A percentile compares a stretch with the other conserved stretches of the same genome.
phyloP scores from a whole-genome alignment of 805 yeast species.

The Lipomyces yamadae region DNA sequence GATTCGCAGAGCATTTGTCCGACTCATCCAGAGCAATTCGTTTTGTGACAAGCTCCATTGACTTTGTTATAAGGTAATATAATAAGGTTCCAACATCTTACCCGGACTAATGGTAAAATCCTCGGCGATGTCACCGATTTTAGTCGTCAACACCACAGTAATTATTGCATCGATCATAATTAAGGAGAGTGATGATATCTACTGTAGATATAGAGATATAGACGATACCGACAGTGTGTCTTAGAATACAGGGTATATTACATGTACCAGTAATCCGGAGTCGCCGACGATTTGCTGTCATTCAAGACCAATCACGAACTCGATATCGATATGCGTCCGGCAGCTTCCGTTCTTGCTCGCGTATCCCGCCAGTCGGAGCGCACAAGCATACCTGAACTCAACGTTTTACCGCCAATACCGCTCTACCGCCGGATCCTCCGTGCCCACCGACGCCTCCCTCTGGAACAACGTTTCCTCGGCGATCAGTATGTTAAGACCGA shows the following conservation, averaged over 20 bases:
- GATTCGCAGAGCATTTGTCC: no score
- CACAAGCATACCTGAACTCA: conserved; percentile 46
- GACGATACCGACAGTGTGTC: not conserved
- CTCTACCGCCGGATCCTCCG: conserved; percentile 81
- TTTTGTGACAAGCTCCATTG: not conserved
- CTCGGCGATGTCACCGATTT: not conserved
- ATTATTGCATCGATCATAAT: not conserved
- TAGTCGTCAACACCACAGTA: not conserved
- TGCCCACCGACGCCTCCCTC: conserved; percentile 75
- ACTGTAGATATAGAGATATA: not conserved
- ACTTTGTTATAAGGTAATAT: no score
- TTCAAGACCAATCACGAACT: no score
- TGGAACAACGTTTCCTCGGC: conserved; percentile 75
- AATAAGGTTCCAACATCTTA: no score
- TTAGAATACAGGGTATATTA: not conserved
- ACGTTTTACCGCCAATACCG: conserved; percentile 75
- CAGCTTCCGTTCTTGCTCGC: conserved; percentile 16
- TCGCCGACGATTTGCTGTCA: no score
- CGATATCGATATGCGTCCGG: conserved; percentile 18
- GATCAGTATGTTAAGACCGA: conserved; percentile 89
- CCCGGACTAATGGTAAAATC: not conserved
- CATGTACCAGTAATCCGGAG: not conserved
- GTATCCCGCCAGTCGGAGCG: conserved; percentile 24
- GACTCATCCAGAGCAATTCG: no score
- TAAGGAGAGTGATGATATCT: not conserved